Percentiles rank a stretch among this genome's conserved stretches.
These are phyloP conservation scores for Coprinellus aureogranulatus DNA, from an alignment of 768 basidiomycete species.

Conservation along the genomic window DNA sequence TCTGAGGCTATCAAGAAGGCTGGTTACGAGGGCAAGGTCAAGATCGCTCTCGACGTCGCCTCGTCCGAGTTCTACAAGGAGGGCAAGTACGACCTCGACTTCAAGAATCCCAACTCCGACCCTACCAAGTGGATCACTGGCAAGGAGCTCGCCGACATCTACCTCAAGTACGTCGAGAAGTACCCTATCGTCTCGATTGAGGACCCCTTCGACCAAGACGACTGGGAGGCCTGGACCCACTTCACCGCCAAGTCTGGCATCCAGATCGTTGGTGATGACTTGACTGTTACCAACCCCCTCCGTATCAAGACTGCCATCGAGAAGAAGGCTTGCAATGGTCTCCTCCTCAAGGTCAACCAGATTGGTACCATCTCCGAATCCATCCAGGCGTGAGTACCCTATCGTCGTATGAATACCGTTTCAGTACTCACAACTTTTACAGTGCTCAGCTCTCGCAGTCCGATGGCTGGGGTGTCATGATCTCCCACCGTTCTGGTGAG, in stretches of 20 bases:
- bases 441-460: slow-evolving; percentile 95
- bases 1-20: slow-evolving; percentile 96
- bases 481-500: slow-evolving; percentile 98
- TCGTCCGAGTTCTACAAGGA: slow-evolving; percentile 99
- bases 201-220: slow-evolving; percentile 99
- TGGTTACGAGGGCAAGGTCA: slow-evolving; percentile 97
- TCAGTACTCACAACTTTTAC: slow-evolving; percentile 3
- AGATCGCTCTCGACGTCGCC: slow-evolving; percentile 97
- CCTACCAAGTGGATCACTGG: slow-evolving; percentile 95
- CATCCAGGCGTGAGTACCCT: slow-evolving; percentile 83
- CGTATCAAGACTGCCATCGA: slow-evolving; percentile 99
- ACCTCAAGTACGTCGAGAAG: slow-evolving; percentile 81
- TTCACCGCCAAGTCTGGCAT: slow-evolving; percentile 78
- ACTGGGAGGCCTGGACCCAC: slow-evolving; percentile 97
- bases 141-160: slow-evolving; percentile 87
- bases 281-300: slow-evolving; percentile 96
- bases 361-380: slow-evolving; percentile 99
- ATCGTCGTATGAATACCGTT: neutral
- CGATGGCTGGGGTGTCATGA: slow-evolving; percentile 99
- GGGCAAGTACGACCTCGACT: slow-evolving; percentile 98
- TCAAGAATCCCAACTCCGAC: slow-evolving; percentile 99
- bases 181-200: slow-evolving; percentile 96
- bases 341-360: slow-evolving; percentile 99
- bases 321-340: slow-evolving; percentile 99
- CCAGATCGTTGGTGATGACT: slow-evolving; percentile 93